These are phyloP conservation scores for Verticillium nonalfalfae DNA, from an alignment of 2,329 filamentous ascomycete species.

Conservation along the genomic window DNA sequence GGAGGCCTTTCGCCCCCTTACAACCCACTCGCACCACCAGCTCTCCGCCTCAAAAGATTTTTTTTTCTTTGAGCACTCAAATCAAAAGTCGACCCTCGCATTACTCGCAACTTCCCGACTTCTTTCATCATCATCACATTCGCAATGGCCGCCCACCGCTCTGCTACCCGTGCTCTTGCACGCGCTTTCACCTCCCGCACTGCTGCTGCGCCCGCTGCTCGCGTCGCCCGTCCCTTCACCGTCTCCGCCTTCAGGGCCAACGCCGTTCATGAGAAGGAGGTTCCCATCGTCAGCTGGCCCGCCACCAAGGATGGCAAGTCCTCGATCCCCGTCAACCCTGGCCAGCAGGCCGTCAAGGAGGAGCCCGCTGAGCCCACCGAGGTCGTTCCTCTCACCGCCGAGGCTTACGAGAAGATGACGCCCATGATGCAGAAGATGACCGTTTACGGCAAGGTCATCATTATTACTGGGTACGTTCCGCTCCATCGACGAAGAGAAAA, in stretches of 20 bases:
- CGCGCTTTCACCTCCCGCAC: constrained; percentile 18
- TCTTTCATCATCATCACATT: background rate
- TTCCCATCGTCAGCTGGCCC: constrained; percentile 49
- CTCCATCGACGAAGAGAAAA: constrained; percentile 30
- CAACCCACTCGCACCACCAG: background rate
- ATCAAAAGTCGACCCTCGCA: background rate
- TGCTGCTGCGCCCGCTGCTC: constrained; percentile 17
- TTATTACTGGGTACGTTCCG: constrained; percentile 52
- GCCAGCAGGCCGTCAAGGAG: background rate
- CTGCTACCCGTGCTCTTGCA: constrained; percentile 13
- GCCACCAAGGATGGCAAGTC: constrained; percentile 48
- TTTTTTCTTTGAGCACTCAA: background rate
- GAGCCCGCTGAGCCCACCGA: constrained; percentile 34
- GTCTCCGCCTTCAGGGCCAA: constrained; percentile 30
- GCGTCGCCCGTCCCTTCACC: constrained; percentile 26
- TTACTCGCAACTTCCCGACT: background rate
- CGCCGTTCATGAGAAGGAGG: constrained; percentile 46
- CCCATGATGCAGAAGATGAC: constrained; percentile 64
- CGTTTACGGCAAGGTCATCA: constrained; percentile 63
- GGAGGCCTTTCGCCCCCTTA: background rate
- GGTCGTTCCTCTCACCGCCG: constrained; percentile 44
- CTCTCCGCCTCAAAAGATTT: background rate
- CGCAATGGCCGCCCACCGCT: constrained; percentile 8
- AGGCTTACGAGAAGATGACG: constrained; percentile 46
- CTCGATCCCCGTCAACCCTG: constrained; percentile 40